Conservation (phyloP, 2,329 filamentous ascomycete species). For the Akanthomyces uredinophilus region DNA sequence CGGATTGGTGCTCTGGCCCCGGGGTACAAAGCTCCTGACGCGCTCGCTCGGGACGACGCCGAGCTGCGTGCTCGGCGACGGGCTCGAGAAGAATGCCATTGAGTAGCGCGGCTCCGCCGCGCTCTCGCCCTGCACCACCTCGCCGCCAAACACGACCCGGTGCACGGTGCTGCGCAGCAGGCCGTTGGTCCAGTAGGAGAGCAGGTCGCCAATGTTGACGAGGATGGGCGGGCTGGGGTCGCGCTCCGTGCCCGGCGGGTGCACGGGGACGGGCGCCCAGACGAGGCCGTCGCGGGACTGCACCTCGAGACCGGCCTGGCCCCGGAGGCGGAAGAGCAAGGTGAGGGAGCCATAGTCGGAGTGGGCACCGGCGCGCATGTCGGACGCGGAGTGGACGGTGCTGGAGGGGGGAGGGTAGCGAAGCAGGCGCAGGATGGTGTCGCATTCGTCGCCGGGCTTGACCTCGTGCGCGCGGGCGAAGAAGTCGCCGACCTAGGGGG, state of each 20-base stretch:
- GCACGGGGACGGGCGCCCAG: slow-evolving; percentile 64
- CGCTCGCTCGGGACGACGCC: slow-evolving; percentile 56
- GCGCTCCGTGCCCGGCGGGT: slow-evolving; percentile 53
- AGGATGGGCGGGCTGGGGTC: slow-evolving; percentile 68
- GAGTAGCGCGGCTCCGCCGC: slow-evolving; percentile 53
- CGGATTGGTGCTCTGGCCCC: slow-evolving; percentile 35
- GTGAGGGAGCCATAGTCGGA: slow-evolving; percentile 75
- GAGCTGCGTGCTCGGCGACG: slow-evolving; percentile 47
- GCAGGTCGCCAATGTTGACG: slow-evolving; percentile 66
- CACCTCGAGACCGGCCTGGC: slow-evolving; percentile 84
- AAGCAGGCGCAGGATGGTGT: slow-evolving; percentile 63
- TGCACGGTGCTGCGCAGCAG: slow-evolving; percentile 85
- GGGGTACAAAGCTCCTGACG: slow-evolving; percentile 40
- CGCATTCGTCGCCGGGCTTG: slow-evolving; percentile 39
- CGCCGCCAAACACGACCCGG: slow-evolving; percentile 66
- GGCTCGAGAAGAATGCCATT: slow-evolving; percentile 66
- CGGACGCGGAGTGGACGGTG: slow-evolving; percentile 42
- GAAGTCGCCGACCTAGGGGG: slow-evolving; percentile 42
- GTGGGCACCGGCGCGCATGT: slow-evolving; percentile 85
- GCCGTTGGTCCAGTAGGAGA: slow-evolving; percentile 86
- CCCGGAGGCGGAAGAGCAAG: slow-evolving; percentile 78
- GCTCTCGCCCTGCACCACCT: slow-evolving; percentile 37
- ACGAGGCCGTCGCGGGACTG: slow-evolving; percentile 46
- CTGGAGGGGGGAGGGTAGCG: slow-evolving; percentile 58
- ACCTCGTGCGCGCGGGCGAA: slow-evolving; percentile 49